These are phyloP conservation scores for Cordyceps fumosorosea DNA, from an alignment of 2,329 filamentous ascomycete genomes.

Conservation along the genomic window DNA sequence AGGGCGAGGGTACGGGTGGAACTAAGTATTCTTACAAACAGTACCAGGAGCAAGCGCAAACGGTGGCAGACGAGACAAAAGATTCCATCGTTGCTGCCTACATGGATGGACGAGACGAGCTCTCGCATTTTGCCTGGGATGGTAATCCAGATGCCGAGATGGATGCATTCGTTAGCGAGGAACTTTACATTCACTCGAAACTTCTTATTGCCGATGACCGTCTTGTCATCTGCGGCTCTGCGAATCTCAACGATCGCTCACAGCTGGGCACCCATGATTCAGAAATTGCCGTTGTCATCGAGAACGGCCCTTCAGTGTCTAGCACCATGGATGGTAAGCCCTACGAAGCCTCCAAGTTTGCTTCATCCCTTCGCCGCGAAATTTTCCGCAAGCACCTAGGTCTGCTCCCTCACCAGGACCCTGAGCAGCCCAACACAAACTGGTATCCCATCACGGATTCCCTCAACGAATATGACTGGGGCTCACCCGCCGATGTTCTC, in stretches of 20 bases:
- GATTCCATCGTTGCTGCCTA: constrained; percentile 76
- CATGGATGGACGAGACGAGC: constrained; percentile 70
- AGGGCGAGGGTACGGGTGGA: constrained; percentile 28
- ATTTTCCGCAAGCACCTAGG: constrained; percentile 91
- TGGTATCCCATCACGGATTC: constrained; percentile 54
- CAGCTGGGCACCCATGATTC: constrained; percentile 81
- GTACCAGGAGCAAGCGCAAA: constrained; percentile 65
- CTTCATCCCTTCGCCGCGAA: constrained; percentile 72
- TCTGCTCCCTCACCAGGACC: constrained; percentile 66
- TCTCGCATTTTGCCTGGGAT: constrained; percentile 52
- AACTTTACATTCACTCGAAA: constrained; percentile 60
- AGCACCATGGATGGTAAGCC: constrained; percentile 66
- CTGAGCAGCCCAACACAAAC: constrained; percentile 63
- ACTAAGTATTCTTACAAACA: constrained; percentile 50
- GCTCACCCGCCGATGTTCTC: constrained; percentile 56
- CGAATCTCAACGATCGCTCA: constrained; percentile 55
- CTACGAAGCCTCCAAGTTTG: constrained; percentile 68
- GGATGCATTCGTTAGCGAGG: constrained; percentile 55
- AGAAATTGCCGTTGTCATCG: constrained; percentile 84
- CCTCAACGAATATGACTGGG: constrained; percentile 69
- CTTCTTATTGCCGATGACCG: constrained; percentile 76
- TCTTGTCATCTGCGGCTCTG: constrained; percentile 71
- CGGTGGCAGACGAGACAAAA: constrained; percentile 52
- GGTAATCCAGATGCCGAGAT: constrained; percentile 51
- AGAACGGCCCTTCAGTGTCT: constrained; percentile 65